phyloP scores from a whole-genome alignment of 345 rosid genomes.

The Eutrema yunnanense region DNA sequence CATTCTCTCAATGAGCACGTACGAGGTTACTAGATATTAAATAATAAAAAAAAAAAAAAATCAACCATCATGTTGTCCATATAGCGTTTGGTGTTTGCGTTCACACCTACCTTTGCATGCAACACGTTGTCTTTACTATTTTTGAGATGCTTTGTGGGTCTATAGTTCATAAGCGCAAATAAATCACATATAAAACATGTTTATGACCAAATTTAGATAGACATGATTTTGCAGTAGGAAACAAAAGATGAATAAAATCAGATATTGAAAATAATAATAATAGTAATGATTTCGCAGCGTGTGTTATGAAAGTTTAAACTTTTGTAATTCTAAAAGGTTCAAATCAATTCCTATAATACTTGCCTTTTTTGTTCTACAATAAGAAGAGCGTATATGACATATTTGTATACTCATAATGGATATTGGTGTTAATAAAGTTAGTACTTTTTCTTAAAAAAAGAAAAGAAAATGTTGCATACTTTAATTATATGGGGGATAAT shows the following conservation, averaged over 20 bases:
- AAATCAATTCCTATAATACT: neutral
- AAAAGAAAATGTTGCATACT: conserved; percentile 2
- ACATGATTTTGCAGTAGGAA: neutral
- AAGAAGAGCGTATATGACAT: neutral
- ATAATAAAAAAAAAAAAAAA: neutral
- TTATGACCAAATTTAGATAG: conserved; percentile 16
- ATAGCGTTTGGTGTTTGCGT: neutral
- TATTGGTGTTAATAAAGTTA: neutral
- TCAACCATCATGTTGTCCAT: neutral
- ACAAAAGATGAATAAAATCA: too few relatives aligned
- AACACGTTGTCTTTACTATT: conserved; percentile 9
- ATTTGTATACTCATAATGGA: neutral
- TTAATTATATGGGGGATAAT: conserved; percentile 2
- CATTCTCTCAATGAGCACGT: neutral
- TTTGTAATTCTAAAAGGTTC: neutral
- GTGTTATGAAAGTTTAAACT: neutral
- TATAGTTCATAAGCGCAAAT: neutral
- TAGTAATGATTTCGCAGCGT: neutral
- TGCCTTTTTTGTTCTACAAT: neutral
- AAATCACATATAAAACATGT: conserved; percentile 12
- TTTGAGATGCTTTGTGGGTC: conserved; percentile 12
- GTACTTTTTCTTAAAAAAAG: neutral
- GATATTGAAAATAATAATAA: too few relatives aligned
- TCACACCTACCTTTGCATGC: conserved; percentile 5
- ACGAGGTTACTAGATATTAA: neutral